Conservation (phyloP, 2,329 filamentous ascomycete species). For the Knufia petricola region DNA sequence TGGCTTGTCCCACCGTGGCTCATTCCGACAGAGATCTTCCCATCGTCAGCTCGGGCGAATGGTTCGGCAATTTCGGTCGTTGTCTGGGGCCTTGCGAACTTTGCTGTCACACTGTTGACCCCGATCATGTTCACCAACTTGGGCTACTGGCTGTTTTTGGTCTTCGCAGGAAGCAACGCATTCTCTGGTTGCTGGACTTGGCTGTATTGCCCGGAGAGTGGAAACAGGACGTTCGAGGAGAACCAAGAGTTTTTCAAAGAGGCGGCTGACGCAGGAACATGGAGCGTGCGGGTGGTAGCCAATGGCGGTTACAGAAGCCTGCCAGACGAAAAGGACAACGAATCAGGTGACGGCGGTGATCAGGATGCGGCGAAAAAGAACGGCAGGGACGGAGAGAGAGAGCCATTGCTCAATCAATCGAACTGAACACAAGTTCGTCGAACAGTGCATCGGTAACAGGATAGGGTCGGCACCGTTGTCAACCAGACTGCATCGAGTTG, state of each 20-base stretch:
- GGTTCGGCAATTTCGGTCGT: constrained; percentile 51
- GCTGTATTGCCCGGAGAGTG: constrained; percentile 43
- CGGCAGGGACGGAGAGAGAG: constrained; percentile 19
- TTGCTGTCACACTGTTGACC: constrained; percentile 47
- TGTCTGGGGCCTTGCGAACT: constrained; percentile 53
- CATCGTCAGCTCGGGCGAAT: constrained; percentile 47
- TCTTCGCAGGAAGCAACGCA: constrained; percentile 47
- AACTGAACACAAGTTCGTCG: no score
- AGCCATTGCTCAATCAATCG: neutral
- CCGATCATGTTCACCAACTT: constrained; percentile 52
- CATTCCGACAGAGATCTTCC: constrained; percentile 48
- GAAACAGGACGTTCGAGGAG: constrained; percentile 50
- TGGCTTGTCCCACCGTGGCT: constrained; percentile 43
- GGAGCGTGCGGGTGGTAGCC: constrained; percentile 45
- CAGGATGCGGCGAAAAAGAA: constrained; percentile 26
- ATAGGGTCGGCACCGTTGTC: no score
- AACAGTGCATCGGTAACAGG: no score
- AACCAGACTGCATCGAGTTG: no score
- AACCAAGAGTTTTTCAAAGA: constrained; percentile 50
- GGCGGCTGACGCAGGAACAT: constrained; percentile 42
- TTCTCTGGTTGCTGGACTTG: constrained; percentile 49
- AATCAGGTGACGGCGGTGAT: constrained; percentile 10
- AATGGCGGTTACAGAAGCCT: constrained; percentile 38
- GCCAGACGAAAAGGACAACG: constrained; percentile 19
- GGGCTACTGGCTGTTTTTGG: constrained; percentile 48